These are phyloP conservation scores for Trichopus zeylanicus DNA, from an alignment of 116 monocot genomes.

Conservation along the genomic window DNA sequence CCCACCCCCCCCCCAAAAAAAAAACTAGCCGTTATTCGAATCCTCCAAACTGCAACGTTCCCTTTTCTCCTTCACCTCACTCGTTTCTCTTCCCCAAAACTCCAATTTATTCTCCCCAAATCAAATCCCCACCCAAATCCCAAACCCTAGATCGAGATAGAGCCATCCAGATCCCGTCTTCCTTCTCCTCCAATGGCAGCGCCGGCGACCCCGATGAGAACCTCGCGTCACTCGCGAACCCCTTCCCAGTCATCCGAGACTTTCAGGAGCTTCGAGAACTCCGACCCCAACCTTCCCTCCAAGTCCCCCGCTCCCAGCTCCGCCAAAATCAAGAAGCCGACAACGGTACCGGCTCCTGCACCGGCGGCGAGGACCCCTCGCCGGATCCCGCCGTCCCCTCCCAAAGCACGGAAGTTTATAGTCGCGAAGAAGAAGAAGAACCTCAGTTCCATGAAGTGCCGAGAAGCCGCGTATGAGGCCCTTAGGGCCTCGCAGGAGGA, in stretches of 20 bases:
- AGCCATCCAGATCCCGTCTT: neutral
- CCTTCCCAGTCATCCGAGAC: constrained; percentile 7
- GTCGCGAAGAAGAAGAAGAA: constrained; percentile 41
- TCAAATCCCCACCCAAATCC: neutral
- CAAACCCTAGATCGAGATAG: neutral
- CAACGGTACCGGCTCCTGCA: no score
- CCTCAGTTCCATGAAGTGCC: constrained; percentile 22
- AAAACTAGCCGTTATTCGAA: constrained; percentile 14
- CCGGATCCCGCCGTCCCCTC: constrained; percentile 3
- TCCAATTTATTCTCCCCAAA: neutral
- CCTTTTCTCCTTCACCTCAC: no score
- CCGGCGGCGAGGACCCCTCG: constrained; percentile 16
- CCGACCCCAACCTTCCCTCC: constrained; percentile 38
- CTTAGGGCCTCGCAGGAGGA: constrained; percentile 69
- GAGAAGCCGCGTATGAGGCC: constrained; percentile 51
- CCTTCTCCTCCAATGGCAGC: neutral
- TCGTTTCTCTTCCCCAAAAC: no score
- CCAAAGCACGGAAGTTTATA: constrained; percentile 57
- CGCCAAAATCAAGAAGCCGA: constrained; percentile 9
- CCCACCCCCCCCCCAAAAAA: no score
- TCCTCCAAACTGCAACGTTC: constrained; percentile 7
- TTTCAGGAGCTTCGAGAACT: constrained; percentile 33
- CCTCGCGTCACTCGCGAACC: constrained; percentile 3
- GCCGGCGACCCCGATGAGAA: constrained; percentile 14
- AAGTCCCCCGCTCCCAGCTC: constrained; percentile 17